Percentiles rank a stretch among this genome's conserved stretches.
phyloP scores from a whole-genome alignment of 257 asterid species.

The Fraxinus anomala region DNA sequence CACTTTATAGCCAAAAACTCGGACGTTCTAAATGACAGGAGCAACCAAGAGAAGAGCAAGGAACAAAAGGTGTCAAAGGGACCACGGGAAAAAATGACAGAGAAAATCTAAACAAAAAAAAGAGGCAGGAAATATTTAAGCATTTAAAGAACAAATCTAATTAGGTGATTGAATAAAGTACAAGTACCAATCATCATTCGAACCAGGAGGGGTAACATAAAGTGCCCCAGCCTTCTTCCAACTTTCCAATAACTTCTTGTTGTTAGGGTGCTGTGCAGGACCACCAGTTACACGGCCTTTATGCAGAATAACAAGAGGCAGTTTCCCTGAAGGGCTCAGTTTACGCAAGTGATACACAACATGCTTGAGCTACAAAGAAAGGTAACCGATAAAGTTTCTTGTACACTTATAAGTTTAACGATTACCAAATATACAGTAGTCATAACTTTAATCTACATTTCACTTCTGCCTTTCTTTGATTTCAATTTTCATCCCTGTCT shows the following conservation, averaged over 20 bases:
- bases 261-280: conserved; percentile 73
- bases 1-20: conserved; percentile 12
- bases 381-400: conserved; percentile 10
- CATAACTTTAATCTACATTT: not conserved
- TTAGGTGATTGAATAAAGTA: not conserved
- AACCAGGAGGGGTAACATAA: conserved; percentile 83
- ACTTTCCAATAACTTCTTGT: conserved; percentile 69
- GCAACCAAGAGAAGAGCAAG: not conserved
- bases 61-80: not conserved
- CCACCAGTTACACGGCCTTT: conserved; percentile 73
- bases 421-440: conserved; percentile 12
- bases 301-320: conserved; percentile 89
- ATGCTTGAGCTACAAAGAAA: conserved; percentile 52
- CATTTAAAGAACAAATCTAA: not conserved
- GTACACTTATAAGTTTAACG: not conserved
- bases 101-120: not conserved
- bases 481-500: not conserved
- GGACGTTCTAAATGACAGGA: conserved; percentile 10
- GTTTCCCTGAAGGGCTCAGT: conserved; percentile 64
- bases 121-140: not conserved
- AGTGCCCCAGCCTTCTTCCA: conserved; percentile 85
- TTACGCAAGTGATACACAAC: conserved; percentile 59
- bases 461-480: not conserved
- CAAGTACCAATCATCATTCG: conserved; percentile 91
- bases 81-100: not conserved